A percentile compares a stretch with the other conserved stretches of the same genome.
Evolutionary conservation across 2,329 filamentous ascomycete species (phyloP).

Genomic region (Knufia petricola): DNA sequence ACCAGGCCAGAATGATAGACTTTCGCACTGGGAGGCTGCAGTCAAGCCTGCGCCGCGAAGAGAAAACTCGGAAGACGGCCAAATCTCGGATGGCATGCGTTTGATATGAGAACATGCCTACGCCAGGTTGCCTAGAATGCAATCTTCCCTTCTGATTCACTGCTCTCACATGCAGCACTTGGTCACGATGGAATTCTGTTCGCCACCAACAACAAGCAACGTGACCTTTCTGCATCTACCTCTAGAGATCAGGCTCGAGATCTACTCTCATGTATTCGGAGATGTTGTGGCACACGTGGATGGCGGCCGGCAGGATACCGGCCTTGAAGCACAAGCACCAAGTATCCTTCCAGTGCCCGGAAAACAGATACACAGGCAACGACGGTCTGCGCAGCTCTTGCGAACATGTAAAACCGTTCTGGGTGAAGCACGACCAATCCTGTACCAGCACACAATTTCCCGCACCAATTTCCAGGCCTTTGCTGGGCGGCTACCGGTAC

Average conservation of each 20-base stretch:
- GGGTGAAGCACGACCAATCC: conserved; percentile 16
- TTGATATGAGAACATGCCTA: not conserved
- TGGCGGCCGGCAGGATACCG: conserved; percentile 8
- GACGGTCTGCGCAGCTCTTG: conserved; percentile 17
- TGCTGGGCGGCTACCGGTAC: conserved; percentile 17
- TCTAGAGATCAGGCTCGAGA: conserved; percentile 40
- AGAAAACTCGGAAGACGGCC: not conserved
- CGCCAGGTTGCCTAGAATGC: not conserved
- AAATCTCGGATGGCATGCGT: not conserved
- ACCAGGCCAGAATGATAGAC: not conserved
- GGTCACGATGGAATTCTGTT: too few relatives aligned
- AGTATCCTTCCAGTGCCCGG: conserved; percentile 13
- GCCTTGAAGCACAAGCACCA: conserved; percentile 10
- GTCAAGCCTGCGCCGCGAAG: too few relatives aligned
- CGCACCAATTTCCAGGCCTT: conserved; percentile 14
- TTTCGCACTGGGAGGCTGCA: not conserved
- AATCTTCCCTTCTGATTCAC: not conserved
- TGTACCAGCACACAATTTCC: conserved; percentile 20
- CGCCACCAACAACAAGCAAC: not conserved
- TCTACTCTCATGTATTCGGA: conserved; percentile 38
- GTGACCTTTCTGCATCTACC: conserved; percentile 41
- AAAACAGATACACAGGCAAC: conserved; percentile 3
- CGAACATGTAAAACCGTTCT: conserved; percentile 17
- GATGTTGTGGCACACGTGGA: conserved; percentile 13
- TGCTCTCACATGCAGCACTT: not conserved